Evolutionary conservation across 106 monocot genomes (phyloP).

Genomic region (Dioscorea alata): DNA sequence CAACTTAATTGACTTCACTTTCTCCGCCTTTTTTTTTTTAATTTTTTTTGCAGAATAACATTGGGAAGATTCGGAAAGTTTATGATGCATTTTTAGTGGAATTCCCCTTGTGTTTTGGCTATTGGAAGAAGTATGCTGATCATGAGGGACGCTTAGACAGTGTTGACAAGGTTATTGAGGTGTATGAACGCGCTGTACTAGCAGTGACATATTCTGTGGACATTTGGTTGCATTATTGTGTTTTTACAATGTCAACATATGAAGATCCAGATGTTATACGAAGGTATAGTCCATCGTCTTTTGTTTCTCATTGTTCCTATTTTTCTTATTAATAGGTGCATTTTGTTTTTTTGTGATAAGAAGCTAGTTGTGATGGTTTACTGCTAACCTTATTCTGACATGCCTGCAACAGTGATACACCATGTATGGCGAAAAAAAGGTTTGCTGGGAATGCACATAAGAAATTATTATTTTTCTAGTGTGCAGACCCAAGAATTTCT

Average conservation of each 20-base stretch:
- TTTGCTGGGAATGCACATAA: slow-evolving; percentile 42
- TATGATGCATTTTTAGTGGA: slow-evolving; percentile 90
- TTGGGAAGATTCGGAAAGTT: slow-evolving; percentile 73
- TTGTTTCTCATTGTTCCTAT: no score
- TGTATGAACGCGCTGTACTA: slow-evolving; percentile 85
- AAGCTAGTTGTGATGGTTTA: slow-evolving; percentile 1
- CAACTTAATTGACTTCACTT: not conserved
- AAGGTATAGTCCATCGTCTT: slow-evolving; percentile 47
- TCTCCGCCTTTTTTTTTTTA: slow-evolving; percentile 3
- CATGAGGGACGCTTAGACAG: slow-evolving; percentile 71
- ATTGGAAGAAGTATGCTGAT: slow-evolving; percentile 99
- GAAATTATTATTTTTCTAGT: slow-evolving; percentile 23
- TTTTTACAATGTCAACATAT: slow-evolving; percentile 85
- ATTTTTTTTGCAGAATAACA: slow-evolving; percentile 60
- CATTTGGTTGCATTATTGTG: slow-evolving; percentile 93
- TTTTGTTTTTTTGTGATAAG: not conserved
- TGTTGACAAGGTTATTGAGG: slow-evolving; percentile 77
- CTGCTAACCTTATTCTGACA: slow-evolving; percentile 42
- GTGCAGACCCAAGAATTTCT: slow-evolving; percentile 21
- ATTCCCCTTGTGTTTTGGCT: slow-evolving; percentile 96
- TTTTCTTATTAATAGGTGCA: no score
- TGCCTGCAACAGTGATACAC: slow-evolving; percentile 33
- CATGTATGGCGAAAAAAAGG: slow-evolving; percentile 42
- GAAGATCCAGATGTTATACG: slow-evolving; percentile 79
- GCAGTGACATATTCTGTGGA: slow-evolving; percentile 98